Conservation (phyloP, 805 yeast genomes). For the Yamadazyma tumulicola region DNA sequence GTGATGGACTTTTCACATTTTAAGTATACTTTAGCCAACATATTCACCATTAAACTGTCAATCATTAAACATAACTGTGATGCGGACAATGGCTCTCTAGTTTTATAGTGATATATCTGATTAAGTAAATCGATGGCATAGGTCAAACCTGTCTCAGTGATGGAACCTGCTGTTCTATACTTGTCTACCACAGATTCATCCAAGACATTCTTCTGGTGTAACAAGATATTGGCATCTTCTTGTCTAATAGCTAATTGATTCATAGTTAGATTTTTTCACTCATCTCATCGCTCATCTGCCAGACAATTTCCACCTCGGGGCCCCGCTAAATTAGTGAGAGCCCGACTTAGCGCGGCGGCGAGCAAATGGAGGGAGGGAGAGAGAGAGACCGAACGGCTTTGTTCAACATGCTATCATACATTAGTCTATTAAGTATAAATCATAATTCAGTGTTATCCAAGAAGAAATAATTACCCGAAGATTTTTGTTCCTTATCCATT, state of each 20-base stretch:
- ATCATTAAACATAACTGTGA: constrained; percentile 80
- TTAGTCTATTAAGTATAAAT: no score
- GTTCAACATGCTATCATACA: no score
- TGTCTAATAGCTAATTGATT: constrained; percentile 67
- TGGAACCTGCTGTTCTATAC: constrained; percentile 85
- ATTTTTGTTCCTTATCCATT: constrained; percentile 98
- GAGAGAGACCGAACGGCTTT: no score
- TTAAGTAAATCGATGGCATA: constrained; percentile 66
- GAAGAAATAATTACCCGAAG: constrained; percentile 91
- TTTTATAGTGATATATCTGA: constrained; percentile 63
- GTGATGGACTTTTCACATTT: constrained; percentile 87
- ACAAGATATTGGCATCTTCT: constrained; percentile 67
- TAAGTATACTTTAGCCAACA: constrained; percentile 59
- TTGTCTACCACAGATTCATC: constrained; percentile 64
- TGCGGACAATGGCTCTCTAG: constrained; percentile 40
- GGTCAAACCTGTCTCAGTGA: constrained; percentile 75
- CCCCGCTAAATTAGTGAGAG: no score
- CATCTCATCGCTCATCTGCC: neutral
- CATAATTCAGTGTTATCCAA: constrained; percentile 60
- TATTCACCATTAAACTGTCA: constrained; percentile 66
- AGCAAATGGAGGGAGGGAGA: no score
- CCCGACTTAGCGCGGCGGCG: no score
- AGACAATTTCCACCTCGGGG: neutral
- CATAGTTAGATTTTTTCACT: no score
- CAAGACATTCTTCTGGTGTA: constrained; percentile 70